A percentile compares a stretch with the other conserved stretches of the same genome.
Conservation (phyloP, 495 filamentous ascomycete species). For the Chaetomium cochliodes region DNA sequence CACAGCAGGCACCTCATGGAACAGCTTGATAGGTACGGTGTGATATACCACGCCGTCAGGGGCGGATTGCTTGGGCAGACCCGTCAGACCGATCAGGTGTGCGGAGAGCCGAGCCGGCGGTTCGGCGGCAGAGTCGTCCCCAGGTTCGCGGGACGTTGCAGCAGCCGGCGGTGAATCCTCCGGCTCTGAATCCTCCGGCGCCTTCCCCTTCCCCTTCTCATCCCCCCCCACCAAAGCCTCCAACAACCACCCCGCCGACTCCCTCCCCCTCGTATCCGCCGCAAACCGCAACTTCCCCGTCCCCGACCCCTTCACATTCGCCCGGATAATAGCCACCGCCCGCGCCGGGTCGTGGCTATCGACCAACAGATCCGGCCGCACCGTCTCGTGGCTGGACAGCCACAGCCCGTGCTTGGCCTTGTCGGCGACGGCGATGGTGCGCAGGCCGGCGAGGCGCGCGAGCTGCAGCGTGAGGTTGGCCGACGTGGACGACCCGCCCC, state of each 20-base stretch:
- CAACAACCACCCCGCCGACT: conserved; percentile 54
- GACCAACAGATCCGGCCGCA: conserved; percentile 54
- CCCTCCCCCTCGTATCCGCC: conserved; percentile 60
- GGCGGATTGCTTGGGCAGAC: conserved; percentile 53
- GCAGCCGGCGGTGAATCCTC: no score
- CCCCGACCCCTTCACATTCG: conserved; percentile 43
- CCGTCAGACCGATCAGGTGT: conserved; percentile 64
- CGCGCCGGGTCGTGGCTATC: conserved; percentile 59
- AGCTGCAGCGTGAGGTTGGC: conserved; percentile 60
- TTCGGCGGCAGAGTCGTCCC: no score
- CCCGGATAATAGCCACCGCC: conserved; percentile 59
- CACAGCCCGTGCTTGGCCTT: conserved; percentile 59
- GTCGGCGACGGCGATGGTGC: conserved; percentile 59
- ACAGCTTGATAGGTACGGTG: conserved; percentile 67
- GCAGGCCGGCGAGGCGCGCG: conserved; percentile 57
- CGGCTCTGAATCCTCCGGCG: no score
- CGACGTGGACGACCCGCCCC: conserved; percentile 66
- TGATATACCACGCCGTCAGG: conserved; percentile 49
- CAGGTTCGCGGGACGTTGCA: no score
- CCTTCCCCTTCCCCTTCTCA: no score
- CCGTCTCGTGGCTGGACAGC: conserved; percentile 46
- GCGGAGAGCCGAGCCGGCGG: conserved; percentile 26
- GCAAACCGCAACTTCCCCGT: conserved; percentile 55
- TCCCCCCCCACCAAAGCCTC: conserved; percentile 28
- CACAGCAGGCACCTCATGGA: conserved; percentile 58